phyloP scores from a whole-genome alignment of 257 asterid genomes.

The Agastache rugosa region DNA sequence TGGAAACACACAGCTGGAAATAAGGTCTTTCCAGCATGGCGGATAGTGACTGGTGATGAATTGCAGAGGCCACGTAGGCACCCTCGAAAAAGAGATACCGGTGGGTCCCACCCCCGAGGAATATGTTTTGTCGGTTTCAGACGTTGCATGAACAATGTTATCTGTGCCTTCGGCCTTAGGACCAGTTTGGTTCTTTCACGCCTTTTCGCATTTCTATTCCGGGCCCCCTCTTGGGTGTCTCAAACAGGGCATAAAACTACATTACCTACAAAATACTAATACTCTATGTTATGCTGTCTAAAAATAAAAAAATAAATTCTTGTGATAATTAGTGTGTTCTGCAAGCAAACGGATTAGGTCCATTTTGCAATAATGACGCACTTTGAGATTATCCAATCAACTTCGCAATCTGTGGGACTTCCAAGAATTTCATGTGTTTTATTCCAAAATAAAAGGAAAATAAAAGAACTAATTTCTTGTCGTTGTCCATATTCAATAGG shows the following conservation, averaged over 20 bases:
- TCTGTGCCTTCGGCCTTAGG: neutral
- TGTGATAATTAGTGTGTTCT: constrained; percentile 30
- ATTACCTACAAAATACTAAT: neutral
- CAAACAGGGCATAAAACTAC: neutral
- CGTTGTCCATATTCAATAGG: constrained; percentile 12
- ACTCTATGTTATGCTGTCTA: too few relatives aligned
- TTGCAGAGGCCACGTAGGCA: constrained; percentile 44
- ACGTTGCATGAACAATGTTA: neutral
- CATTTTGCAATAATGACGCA: constrained; percentile 15
- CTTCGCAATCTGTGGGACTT: constrained; percentile 16
- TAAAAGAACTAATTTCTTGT: neutral
- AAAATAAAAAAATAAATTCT: too few relatives aligned
- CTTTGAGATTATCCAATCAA: constrained; percentile 25
- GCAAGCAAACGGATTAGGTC: constrained; percentile 21
- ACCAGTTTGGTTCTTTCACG: constrained; percentile 25
- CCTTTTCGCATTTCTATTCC: neutral
- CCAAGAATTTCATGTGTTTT: neutral
- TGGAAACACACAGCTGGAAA: constrained; percentile 48
- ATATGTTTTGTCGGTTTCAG: constrained; percentile 34
- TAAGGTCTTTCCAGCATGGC: constrained; percentile 53
- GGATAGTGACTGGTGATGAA: constrained; percentile 48
- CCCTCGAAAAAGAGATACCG: constrained; percentile 17
- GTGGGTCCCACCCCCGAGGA: constrained; percentile 16
- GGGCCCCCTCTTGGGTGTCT: neutral
- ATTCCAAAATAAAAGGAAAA: neutral